Evolutionary conservation across 176 grass and related monocot genomes (phyloP).

Genomic region (Thinopyrum elongatum): DNA sequence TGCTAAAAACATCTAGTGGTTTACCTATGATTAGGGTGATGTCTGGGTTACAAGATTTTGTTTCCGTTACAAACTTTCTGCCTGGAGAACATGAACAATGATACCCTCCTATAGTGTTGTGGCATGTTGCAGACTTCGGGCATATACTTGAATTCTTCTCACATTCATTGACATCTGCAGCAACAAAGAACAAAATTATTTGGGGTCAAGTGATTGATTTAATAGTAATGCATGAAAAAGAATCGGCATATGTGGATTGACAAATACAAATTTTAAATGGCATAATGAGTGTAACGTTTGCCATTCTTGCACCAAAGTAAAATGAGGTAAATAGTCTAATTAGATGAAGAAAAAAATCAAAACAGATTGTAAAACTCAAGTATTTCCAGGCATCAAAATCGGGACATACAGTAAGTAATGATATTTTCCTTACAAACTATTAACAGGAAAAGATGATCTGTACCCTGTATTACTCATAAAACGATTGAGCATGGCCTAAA

Average conservation of each 20-base stretch:
- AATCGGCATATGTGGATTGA: background rate
- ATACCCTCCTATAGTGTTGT: background rate
- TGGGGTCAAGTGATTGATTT: background rate
- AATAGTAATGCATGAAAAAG: background rate
- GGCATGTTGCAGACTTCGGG: conserved; percentile 5
- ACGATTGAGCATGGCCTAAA: background rate
- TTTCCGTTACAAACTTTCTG: conserved; percentile 10
- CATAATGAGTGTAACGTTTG: background rate
- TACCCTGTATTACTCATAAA: background rate
- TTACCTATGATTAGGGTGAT: conserved; percentile 33
- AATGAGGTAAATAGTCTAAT: background rate
- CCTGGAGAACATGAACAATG: conserved; percentile 24
- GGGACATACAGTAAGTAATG: too few relatives aligned
- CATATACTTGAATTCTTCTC: background rate
- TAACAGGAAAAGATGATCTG: too few relatives aligned
- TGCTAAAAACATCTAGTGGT: background rate
- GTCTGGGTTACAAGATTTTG: conserved; percentile 30
- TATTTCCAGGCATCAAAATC: too few relatives aligned
- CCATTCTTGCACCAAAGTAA: too few relatives aligned
- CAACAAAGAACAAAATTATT: background rate
- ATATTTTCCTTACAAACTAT: background rate
- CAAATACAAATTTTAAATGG: background rate
- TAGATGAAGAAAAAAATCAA: background rate
- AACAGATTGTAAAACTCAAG: background rate
- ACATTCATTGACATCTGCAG: conserved; percentile 30